phyloP scores from a whole-genome alignment of 345 rosid genomes.

The Garcia nutans region DNA sequence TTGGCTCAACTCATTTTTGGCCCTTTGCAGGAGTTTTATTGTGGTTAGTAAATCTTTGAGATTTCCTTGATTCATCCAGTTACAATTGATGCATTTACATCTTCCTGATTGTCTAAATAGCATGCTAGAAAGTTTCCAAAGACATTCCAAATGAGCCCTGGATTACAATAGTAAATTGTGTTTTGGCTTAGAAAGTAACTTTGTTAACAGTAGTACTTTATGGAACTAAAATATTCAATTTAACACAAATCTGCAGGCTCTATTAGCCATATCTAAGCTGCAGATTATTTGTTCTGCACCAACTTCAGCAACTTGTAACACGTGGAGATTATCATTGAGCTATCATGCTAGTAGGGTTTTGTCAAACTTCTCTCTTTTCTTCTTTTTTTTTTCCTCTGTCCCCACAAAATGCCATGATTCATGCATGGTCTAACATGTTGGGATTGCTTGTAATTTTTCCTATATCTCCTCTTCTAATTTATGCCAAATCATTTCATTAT shows the following conservation, averaged over 20 bases:
- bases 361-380: not conserved
- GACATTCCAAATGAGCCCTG: not conserved
- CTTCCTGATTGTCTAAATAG: not conserved
- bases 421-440: not conserved
- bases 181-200: conserved; percentile 1
- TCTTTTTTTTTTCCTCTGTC: not conserved
- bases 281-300: conserved; percentile 8
- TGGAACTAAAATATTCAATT: conserved; percentile 3
- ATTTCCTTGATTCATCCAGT: not conserved
- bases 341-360: conserved; percentile 12
- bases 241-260: conserved; percentile 10
- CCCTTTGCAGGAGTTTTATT: not conserved
- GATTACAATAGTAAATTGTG: not conserved
- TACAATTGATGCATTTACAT: not conserved
- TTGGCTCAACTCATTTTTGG: not conserved
- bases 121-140: conserved; percentile 1
- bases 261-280: conserved; percentile 8
- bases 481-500: not conserved
- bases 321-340: conserved; percentile 7
- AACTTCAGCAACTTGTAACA: conserved; percentile 13
- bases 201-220: not conserved
- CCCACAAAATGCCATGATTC: not conserved
- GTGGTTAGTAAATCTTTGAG: conserved; percentile 1
- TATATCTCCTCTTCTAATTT: not conserved
- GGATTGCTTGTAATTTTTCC: not conserved